Base-by-base conservation (phyloP, 306 rosid species). In the Trichosanthes truncata region DNA sequence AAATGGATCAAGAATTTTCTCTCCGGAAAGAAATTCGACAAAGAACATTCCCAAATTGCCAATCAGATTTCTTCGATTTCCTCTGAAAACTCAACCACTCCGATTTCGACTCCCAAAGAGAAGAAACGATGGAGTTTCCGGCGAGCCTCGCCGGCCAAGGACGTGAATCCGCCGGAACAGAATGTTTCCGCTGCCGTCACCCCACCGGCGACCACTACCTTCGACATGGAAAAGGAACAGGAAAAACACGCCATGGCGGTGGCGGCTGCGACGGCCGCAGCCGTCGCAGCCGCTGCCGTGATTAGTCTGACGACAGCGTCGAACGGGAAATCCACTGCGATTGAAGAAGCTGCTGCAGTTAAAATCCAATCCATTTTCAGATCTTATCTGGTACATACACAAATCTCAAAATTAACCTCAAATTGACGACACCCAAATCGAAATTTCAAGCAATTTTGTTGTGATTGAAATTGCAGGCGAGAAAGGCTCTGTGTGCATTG, bases 101-200 rank as follows among this genome's bases (percentile, higher is more conserved):
- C 93, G 69, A 61, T 23, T 71, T 87, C 96, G 4, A 81, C 48
- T 18, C 89, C 96, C 9, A 94, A 87, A 69, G 98, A 94, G 88
- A 94, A 91, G 80, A 86, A 75, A 82, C 83, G 98, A 75, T 92
- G 97, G 98, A 92, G 98, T 80, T 92, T 94, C 66, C 84, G 97
- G 79, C 87, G 98, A 87, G 88, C 97, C 63, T 89, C 97, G 3
- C 91, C 92, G 65, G 5, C 96, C 67, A 91, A 78, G 87, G 97
- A 87, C 53, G 72, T 69, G 51, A 87, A 69, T 43, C 76, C 68
- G 49, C 67, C 41, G 6, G 93, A 89, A 55, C 5, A 84, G 31
- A 78, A 74, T 74, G 82, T 77, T 77, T 29, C 57, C 23, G 83
- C 56, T 7, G 14, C 57, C 15, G 82, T 12, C 3, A 73, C 25